A percentile compares a stretch with the other conserved stretches of the same genome.
These are phyloP conservation scores for Collybia mongolica DNA, from an alignment of 768 basidiomycete species.

Conservation along the genomic window DNA sequence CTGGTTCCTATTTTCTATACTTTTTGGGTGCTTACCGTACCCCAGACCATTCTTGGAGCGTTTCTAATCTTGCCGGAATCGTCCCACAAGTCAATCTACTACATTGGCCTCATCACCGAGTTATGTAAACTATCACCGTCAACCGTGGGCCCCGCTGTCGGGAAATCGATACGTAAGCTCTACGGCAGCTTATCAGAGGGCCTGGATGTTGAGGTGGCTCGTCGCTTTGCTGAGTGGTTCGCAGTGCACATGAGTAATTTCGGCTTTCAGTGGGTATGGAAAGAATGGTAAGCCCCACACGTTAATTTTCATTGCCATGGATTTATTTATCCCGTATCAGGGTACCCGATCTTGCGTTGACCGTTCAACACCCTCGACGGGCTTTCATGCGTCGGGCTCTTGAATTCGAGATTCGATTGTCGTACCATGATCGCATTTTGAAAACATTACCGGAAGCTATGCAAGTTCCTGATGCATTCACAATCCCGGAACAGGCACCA, in stretches of 20 bases:
- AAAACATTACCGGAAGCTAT: constrained; percentile 85
- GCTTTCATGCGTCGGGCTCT: constrained; percentile 84
- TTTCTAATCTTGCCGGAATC: constrained; percentile 79
- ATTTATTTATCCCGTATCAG: constrained; percentile 35
- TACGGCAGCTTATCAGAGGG: constrained; percentile 81
- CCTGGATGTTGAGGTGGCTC: constrained; percentile 80
- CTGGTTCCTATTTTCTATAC: background rate
- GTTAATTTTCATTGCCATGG: background rate
- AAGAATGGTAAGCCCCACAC: constrained; percentile 76
- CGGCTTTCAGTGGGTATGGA: constrained; percentile 98
- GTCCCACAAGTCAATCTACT: constrained; percentile 77
- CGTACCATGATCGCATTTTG: constrained; percentile 90
- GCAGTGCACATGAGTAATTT: constrained; percentile 97
- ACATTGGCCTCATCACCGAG: constrained; percentile 86
- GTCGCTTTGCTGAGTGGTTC: constrained; percentile 93
- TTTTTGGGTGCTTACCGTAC: background rate
- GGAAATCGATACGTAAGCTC: constrained; percentile 89
- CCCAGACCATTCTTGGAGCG: constrained; percentile 68
- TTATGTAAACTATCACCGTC: constrained; percentile 91
- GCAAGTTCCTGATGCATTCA: constrained; percentile 60
- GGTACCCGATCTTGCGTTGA: constrained; percentile 79
- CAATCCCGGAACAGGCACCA: constrained; percentile 70
- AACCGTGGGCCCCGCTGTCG: constrained; percentile 94
- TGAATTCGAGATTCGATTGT: constrained; percentile 86
- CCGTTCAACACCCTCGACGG: constrained; percentile 80